Base-by-base conservation (phyloP, 768 basidiomycete species). In the Agaricus bisporus region DNA sequence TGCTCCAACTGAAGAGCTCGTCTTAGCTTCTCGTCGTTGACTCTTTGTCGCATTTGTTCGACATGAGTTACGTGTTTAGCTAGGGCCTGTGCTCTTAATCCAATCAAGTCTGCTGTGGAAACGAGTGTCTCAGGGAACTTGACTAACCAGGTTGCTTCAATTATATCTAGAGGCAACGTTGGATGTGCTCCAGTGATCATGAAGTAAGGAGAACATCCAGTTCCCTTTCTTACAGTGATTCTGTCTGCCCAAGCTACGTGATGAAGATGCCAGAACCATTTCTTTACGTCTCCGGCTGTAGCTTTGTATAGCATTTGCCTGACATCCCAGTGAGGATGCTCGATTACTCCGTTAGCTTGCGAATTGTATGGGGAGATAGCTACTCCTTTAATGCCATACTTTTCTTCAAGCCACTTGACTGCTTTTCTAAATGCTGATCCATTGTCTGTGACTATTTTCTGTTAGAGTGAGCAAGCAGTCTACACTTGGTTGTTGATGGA, bases 221-320 rank as follows among this genome's bases (percentile, higher is more conserved):
- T 54, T 6, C 61, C 38, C 12, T 58, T 59, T 14, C 63, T 29
- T 8, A 66, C 52, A 0, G 68, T 65, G 1, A 66, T 52, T 18
- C 63, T 51, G 32, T 70, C 67, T 0, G 73, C 65, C 70, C 72
- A 75, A 5, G 71, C 58, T 0, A 68, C 60, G 4, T 64, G 60
- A 1, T 60, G 58, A 0, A 64, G 58, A n/a, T 62, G 58, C 41
- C 49, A 57, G 6, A 49, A 62, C 73, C 74, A 76, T 22, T 66
- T 65, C 0, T 51, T 35, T 0, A 60, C 36, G n/a, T n/a, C n/a
- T n/a, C n/a, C n/a, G n/a, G n/a, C n/a, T n/a, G n/a, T n/a, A n/a
- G n/a, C n/a, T n/a, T n/a, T n/a, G n/a, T n/a, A n/a, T n/a, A n/a
- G n/a, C n/a, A n/a, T n/a, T n/a, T n/a, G n/a, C n/a, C n/a, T n/a